Evolutionary conservation across 1,284 basidiomycete genomes (phyloP), one percentile per base, ranked within the genome.

Genomic region (Microbotryum silenes-acaulis): DNA sequence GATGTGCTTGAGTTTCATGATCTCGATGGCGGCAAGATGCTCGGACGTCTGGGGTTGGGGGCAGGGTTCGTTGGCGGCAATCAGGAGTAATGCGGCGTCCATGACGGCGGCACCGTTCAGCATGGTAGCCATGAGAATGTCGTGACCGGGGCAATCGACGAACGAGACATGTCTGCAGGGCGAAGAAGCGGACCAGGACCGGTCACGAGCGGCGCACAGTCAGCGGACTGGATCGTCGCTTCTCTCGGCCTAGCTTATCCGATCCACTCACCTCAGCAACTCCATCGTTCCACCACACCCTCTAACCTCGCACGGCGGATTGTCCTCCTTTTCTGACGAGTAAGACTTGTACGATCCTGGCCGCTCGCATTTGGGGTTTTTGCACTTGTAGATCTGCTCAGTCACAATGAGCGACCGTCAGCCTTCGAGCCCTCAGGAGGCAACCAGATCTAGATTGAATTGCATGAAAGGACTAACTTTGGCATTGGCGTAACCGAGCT

Each of bases 31-130:
- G 37, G 96, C 96, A 62, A 98, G 79, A 81, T 98, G 96, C 78
- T 98, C 96, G 20, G 89, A 92, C 18, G 96, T 98, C 78, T 98
- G 96, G 1, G 96, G 96, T 76, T 98, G 96, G 1, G 94, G 94
- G 78, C 94, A 98, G 10, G 91, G 89, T 80, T 98, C 94, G 79
- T 98, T 98, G 57, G 89, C 94, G 29, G 94, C 94, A 65, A 97
- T 86, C 54, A 98, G 84, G 0, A 98, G 82, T 1, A 98, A 80
- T 20, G 94, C 94, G 63, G 94, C 94, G 78, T 97, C 93, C 94
- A 98, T 81, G 81, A 98, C 94, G 27, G 96, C 96, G 48, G 94
- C 94, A 78, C 94, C 94, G 83, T 97, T 97, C 72, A 98, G 82
- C 96, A 98, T 98, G 71, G 94, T 98, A 62, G 94, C 94, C 94